Base-by-base conservation (phyloP, 139 green algal genomes). In the Dunaliella sp. region DNA sequence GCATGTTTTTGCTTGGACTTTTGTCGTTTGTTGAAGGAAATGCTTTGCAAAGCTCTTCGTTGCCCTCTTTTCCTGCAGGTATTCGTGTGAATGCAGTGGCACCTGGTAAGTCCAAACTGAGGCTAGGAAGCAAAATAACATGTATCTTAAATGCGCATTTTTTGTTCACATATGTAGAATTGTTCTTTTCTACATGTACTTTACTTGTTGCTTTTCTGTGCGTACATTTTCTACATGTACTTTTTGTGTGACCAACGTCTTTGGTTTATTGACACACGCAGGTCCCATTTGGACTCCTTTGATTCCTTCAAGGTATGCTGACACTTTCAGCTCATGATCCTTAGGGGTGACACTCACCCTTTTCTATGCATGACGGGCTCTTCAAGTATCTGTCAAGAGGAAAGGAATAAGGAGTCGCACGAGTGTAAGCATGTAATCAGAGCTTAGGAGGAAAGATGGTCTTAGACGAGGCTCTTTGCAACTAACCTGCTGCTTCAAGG, bases 51-150 rank as follows among this genome's bases (percentile, higher is more conserved):
- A 21, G 22, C 24, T 24, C 58, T 74, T 24, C 24, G 22, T n/a
- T 24, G 24, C 22, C 58, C 58, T 35, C 74, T 36, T 32, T 25
- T 35, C 3, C 81, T 36, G 77, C 80, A 91, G 87, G 91, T 84
- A 97, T 97, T 79, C 91, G 94, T 0, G 94, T 97, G 7, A 97
- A 97, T 37, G 94, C 89, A 1, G 94, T 97, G 21, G 94, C 94
- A 1, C 89, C 94, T 0, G 94, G 94, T 1, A n/a, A n/a, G n/a
- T n/a, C n/a, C n/a, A n/a, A n/a, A n/a, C n/a, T n/a, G n/a, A n/a
- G n/a, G n/a, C n/a, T n/a, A n/a, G n/a, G n/a, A n/a, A n/a, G n/a
- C n/a, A n/a, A n/a, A n/a, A n/a, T n/a, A n/a, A n/a, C n/a, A n/a
- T n/a, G n/a, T n/a, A n/a, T n/a, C n/a, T n/a, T n/a, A n/a, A n/a